Evolutionary conservation across 345 rosid species (phyloP), one percentile per base, ranked within the genome.

Genomic region (Aquilaria sinensis): DNA sequence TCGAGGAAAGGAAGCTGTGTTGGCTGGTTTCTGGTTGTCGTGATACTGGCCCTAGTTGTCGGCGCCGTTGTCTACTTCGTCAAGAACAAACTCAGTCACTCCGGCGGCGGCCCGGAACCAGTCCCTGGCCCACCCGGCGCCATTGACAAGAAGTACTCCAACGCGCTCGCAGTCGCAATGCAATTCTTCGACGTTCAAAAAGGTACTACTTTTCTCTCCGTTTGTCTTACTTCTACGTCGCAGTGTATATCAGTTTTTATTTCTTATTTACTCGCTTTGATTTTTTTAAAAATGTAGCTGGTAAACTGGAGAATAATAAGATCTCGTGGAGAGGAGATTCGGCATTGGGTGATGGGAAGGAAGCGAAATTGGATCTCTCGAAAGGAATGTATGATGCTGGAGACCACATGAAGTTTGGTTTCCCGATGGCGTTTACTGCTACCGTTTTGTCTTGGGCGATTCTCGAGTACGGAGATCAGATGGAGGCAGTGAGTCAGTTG

Each of bases 301-400:
- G 97, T 23, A 72, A 71, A 66, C 72, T 90, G 75, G 90, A 23
- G 66, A 61, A 84, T n/a, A 81, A 85, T 58, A 69, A 80, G 45
- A 81, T 91, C 75, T 5, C 81, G 0, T 94, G 99, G 99, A 85
- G 99, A 81, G 99, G 99, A 61, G 78, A 95, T 80, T 91, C 97
- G 14, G 96, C 77, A 47, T 77, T 87, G 3, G 62, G 77, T 3
- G 99, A 94, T 73, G 99, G 99, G 56, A 94, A 79, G 32, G 78
- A 67, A 3, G 91, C 76, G 1, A 45, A 66, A 8, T 31, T 85
- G 53, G 96, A 89, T 79, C 88, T 95, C 9, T 85, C 96, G 0
- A 79, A 89, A 71, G 99, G 99, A 43, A 70, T 94, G 84, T 94
- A 82, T 13, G 99, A 94, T 72, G 99, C 99, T 5, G 99, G 99